Evolutionary conservation across 495 filamentous ascomycete species (phyloP).

Genomic region (Niebla homalea): DNA sequence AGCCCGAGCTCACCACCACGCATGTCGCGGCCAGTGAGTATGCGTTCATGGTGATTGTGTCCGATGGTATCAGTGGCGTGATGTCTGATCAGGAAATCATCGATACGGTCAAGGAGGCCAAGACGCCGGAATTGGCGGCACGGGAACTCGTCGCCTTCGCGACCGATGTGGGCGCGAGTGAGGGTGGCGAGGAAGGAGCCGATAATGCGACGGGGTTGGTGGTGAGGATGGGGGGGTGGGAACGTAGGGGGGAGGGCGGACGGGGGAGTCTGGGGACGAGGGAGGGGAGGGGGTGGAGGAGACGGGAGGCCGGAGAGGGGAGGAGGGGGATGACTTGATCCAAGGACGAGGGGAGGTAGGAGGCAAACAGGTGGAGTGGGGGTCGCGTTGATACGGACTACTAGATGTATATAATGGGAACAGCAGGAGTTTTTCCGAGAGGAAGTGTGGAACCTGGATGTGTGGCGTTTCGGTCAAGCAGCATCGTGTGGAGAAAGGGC

Average conservation of each 20-base stretch:
- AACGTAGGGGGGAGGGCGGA: slow-evolving; percentile 77
- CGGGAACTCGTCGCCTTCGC: slow-evolving; percentile 71
- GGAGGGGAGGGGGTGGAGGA: slow-evolving; percentile 76
- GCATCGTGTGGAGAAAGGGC: too few species aligned
- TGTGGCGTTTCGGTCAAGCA: too few species aligned
- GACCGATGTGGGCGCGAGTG: slow-evolving; percentile 53
- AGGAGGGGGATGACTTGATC: slow-evolving; percentile 47
- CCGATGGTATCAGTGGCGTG: slow-evolving; percentile 74
- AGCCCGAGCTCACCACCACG: slow-evolving; percentile 67
- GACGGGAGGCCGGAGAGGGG: slow-evolving; percentile 72
- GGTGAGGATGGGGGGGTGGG: slow-evolving; percentile 86
- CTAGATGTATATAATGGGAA: too few species aligned
- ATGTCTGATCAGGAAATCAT: slow-evolving; percentile 86
- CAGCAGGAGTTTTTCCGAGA: too few species aligned
- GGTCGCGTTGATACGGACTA: too few species aligned
- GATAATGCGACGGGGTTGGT: slow-evolving; percentile 97
- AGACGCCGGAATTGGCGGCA: slow-evolving; percentile 75
- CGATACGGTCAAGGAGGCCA: slow-evolving; percentile 85
- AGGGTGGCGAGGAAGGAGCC: slow-evolving; percentile 35
- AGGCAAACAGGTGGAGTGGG: too few species aligned
- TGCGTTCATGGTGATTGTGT: slow-evolving; percentile 74
- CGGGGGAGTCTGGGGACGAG: slow-evolving; percentile 79
- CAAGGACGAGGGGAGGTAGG: too few species aligned
- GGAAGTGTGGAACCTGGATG: too few species aligned
- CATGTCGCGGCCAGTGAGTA: slow-evolving; percentile 72